These are phyloP conservation scores for Clonostachys rosea DNA, from an alignment of 2,329 filamentous ascomycete genomes.

Conservation along the genomic window DNA sequence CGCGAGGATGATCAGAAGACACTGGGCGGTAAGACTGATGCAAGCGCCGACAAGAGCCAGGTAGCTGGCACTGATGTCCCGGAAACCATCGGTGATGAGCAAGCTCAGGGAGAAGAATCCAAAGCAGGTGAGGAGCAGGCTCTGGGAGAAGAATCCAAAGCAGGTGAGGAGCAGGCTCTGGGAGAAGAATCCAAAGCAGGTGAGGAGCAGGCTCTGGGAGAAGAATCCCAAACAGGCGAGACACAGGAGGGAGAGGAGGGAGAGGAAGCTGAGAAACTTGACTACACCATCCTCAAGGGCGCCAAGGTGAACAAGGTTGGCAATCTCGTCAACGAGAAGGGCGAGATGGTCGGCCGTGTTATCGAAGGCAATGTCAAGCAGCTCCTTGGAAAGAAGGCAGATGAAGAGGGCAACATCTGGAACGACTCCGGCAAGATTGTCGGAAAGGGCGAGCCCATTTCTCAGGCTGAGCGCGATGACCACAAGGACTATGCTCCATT, in stretches of 20 bases:
- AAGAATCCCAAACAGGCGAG: too few relatives aligned
- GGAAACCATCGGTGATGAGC: too few relatives aligned
- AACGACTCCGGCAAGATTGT: slow-evolving; percentile 65
- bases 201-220: too few relatives aligned
- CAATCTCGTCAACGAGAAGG: slow-evolving; percentile 49
- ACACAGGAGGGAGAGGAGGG: background rate
- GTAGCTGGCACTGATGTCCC: too few relatives aligned
- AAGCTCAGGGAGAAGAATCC: too few relatives aligned
- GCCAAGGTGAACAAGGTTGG: slow-evolving; percentile 54
- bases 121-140: too few relatives aligned
- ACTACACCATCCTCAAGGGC: slow-evolving; percentile 45
- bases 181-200: too few relatives aligned
- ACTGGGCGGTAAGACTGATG: too few relatives aligned
- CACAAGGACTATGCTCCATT: slow-evolving; percentile 43
- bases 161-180: too few relatives aligned
- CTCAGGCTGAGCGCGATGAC: slow-evolving; percentile 43
- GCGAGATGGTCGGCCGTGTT: slow-evolving; percentile 55
- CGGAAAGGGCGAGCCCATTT: slow-evolving; percentile 57
- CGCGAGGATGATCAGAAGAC: too few relatives aligned
- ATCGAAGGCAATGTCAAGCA: slow-evolving; percentile 59
- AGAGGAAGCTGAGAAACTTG: slow-evolving; percentile 19
- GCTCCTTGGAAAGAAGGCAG: slow-evolving; percentile 58
- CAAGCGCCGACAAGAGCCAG: too few relatives aligned
- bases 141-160: too few relatives aligned
- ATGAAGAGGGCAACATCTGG: slow-evolving; percentile 67